phyloP scores from a whole-genome alignment of 1,284 basidiomycete species.

The Sphagnurus paluster region DNA sequence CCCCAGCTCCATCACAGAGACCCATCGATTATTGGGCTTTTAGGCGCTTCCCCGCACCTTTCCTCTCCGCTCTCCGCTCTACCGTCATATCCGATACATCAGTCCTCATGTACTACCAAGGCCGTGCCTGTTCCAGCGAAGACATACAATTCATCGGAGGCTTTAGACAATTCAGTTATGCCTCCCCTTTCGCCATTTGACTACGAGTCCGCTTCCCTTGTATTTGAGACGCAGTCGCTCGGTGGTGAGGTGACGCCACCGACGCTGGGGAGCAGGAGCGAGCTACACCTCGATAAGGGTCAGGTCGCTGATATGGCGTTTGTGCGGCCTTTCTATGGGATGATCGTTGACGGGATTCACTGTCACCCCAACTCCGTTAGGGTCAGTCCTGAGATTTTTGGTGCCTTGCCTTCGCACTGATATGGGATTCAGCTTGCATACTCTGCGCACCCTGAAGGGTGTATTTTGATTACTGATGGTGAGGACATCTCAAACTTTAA shows the following conservation, averaged over 20 bases:
- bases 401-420: conserved; percentile 2
- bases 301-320: conserved; percentile 49
- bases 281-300: conserved; percentile 39
- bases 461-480: conserved; percentile 90
- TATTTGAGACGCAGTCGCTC: conserved; percentile 11
- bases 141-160: conserved; percentile 45
- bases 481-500: too few relatives aligned
- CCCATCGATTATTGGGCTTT: conserved; percentile 83
- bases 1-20: conserved; percentile 84
- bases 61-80: conserved; percentile 36
- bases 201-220: conserved; percentile 13
- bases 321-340: conserved; percentile 79
- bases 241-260: background rate
- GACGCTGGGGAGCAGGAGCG: conserved; percentile 29
- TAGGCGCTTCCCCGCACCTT: conserved; percentile 74
- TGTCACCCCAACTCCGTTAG: conserved; percentile 88
- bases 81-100: conserved; percentile 21
- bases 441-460: conserved; percentile 78
- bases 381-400: conserved; percentile 40
- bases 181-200: conserved; percentile 59
- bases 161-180: conserved; percentile 60
- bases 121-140: conserved; percentile 9
- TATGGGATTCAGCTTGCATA: conserved; percentile 68
- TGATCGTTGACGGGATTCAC: conserved; percentile 91
- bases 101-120: conserved; percentile 5